Evolutionary conservation across 371 early-diverging fungal genomes (phyloP).

Genomic region (Actinomortierella ambigua): DNA sequence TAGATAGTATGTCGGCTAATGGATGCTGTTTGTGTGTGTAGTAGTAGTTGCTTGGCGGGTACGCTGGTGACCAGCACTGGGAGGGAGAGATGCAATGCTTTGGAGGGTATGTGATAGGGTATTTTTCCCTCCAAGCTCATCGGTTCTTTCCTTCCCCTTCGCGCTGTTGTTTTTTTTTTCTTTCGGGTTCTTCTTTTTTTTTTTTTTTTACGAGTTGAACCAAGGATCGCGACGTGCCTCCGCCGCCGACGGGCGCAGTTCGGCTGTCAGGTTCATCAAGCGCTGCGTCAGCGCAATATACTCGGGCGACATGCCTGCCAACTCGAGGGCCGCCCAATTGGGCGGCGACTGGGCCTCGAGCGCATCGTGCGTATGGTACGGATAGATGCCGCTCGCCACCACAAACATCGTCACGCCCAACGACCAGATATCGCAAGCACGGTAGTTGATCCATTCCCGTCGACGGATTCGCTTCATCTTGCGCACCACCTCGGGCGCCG

Average conservation of each 20-base stretch:
- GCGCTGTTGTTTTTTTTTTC: no score
- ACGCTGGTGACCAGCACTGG: no score
- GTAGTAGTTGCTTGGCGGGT: no score
- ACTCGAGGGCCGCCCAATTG: slow-evolving; percentile 39
- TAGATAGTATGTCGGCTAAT: no score
- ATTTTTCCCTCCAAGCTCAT: no score
- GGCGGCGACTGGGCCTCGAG: slow-evolving; percentile 44
- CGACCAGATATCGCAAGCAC: slow-evolving; percentile 47
- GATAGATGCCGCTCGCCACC: slow-evolving; percentile 43
- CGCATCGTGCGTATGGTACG: slow-evolving; percentile 42
- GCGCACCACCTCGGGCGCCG: slow-evolving; percentile 41
- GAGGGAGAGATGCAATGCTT: no score
- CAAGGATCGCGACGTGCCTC: slow-evolving; percentile 41
- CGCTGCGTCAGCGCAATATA: slow-evolving; percentile 41
- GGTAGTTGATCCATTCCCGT: slow-evolving; percentile 44
- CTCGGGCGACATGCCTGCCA: slow-evolving; percentile 42
- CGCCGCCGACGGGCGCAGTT: slow-evolving; percentile 33
- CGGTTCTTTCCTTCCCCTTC: no score
- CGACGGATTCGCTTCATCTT: slow-evolving; percentile 45
- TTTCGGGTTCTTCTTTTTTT: no score
- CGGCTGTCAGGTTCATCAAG: slow-evolving; percentile 45
- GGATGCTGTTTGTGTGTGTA: no score
- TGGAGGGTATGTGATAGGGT: no score
- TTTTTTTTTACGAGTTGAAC: slow-evolving; percentile 25
- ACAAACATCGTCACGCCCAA: slow-evolving; percentile 47